Base-by-base conservation (phyloP, 179 eudicot genomes). In the Beta lomatogona region DNA sequence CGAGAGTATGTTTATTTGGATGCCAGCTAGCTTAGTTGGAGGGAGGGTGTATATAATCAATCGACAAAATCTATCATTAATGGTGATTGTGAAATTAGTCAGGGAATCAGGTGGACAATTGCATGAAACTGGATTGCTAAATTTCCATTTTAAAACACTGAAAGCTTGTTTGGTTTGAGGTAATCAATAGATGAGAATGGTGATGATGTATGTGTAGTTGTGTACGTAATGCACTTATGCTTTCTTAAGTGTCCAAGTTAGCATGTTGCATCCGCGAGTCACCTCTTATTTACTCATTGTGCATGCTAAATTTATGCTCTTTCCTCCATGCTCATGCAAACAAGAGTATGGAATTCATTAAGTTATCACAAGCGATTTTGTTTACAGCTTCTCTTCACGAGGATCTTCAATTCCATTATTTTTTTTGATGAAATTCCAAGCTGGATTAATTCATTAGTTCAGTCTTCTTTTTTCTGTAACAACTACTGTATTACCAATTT, bases 61-160 rank as follows among this genome's bases (percentile, higher is more conserved):
- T 18, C 10, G 6, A 52, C 25, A 52, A 7, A 69, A 15, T 0
- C 3, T 15, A 41, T 9, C 52, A 41, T 69, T 14, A 69, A 69
- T 69, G 22, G 0, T 14, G 6, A 16, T 61, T 59, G 54, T 76
- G 36, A 31, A 48, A 58, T 3, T 65, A 44, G 64, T 0, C 7
- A 22, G 69, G 76, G 22, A 21, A 46, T 79, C 22, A 57, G 19
- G 60, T 41, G 57, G 41, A 5, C 25, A 44, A 14, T 18, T 41
- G 8, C 75, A 41, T 55, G 55, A 55, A 54, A n/a, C 41, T 79
- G 76, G n/a, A 58, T 64, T 25, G 21, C 69, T 64, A 64, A 60
- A 8, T 63, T 13, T 25, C 67, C 9, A 64, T 64, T 10, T 64
- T 6, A 16, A 25, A 25, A 64, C 2, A 64, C 1, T 25, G 44